Evolutionary conservation across 2,329 filamentous ascomycete genomes (phyloP).

Genomic region (Sphaerostilbella broomeana): DNA sequence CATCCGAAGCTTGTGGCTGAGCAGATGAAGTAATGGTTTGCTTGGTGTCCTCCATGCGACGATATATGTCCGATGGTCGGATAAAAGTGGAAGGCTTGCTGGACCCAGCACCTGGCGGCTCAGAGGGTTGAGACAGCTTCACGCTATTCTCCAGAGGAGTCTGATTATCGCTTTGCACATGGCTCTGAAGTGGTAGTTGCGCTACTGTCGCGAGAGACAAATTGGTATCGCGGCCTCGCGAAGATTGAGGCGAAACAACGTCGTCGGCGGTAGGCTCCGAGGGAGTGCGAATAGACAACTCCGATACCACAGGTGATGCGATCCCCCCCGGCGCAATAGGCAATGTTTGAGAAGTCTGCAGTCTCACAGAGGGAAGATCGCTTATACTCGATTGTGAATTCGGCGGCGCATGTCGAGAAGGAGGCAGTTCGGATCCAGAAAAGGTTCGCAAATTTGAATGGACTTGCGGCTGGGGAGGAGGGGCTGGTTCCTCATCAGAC

Average conservation of each 20-base stretch:
- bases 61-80: constrained; percentile 72
- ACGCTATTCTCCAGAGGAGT: constrained; percentile 1
- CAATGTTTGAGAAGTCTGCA: not conserved
- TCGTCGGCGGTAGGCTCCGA: constrained; percentile 5
- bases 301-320: constrained; percentile 9
- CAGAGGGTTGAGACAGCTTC: not conserved
- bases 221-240: constrained; percentile 4
- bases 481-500: constrained; percentile 33
- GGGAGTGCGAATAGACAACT: constrained; percentile 6
- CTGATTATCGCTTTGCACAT: constrained; percentile 2
- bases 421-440: constrained; percentile 9
- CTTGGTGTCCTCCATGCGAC: constrained; percentile 59
- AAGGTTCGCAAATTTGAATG: constrained; percentile 8
- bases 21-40: constrained; percentile 52
- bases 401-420: constrained; percentile 5
- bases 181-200: constrained; percentile 4
- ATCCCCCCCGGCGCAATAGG: constrained; percentile 2
- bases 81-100: constrained; percentile 56
- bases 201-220: constrained; percentile 6
- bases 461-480: constrained; percentile 15
- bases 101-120: constrained; percentile 1
- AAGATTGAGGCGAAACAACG: constrained; percentile 10
- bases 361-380: constrained; percentile 6
- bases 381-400: constrained; percentile 6
- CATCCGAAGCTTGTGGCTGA: too few relatives aligned